These are phyloP conservation scores for Heliocybe sulcata DNA, from an alignment of 1,284 basidiomycete species.

Conservation along the genomic window DNA sequence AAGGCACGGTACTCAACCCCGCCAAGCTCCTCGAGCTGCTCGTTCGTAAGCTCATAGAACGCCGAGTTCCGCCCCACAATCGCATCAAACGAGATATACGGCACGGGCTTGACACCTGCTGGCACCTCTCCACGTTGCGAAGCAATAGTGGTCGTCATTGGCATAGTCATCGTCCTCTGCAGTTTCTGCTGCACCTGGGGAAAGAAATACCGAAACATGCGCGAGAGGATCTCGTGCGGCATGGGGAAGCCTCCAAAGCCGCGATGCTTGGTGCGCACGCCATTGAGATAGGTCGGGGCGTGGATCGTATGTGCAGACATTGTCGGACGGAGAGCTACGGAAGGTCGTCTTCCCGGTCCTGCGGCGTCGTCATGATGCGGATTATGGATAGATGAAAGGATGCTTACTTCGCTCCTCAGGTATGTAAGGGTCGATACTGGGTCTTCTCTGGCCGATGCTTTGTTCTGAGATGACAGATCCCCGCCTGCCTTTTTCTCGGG, in stretches of 20 bases:
- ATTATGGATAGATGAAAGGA: neutral
- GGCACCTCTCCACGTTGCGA: slow-evolving; percentile 19
- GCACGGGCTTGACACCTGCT: slow-evolving; percentile 41
- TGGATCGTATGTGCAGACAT: neutral
- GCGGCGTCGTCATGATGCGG: neutral
- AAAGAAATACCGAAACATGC: slow-evolving; percentile 43
- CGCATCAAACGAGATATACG: slow-evolving; percentile 85
- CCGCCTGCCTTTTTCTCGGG: neutral
- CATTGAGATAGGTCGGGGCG: neutral
- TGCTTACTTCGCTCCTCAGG: neutral
- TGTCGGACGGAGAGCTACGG: neutral
- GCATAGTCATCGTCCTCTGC: slow-evolving; percentile 62
- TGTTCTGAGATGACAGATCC: slow-evolving; percentile 1
- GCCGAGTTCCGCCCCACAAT: slow-evolving; percentile 82
- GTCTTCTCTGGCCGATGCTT: neutral
- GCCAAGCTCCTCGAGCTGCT: slow-evolving; percentile 87
- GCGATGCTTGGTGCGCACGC: slow-evolving; percentile 14
- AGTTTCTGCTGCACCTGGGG: slow-evolving; percentile 47
- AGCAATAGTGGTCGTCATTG: slow-evolving; percentile 57
- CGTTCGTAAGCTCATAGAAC: slow-evolving; percentile 76
- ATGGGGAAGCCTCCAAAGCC: slow-evolving; percentile 86
- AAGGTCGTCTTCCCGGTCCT: neutral
- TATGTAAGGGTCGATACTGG: neutral
- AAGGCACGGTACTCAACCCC: slow-evolving; percentile 94
- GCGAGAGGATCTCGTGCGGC: slow-evolving; percentile 52